Percentiles rank a stretch among this genome's conserved stretches.
These are phyloP conservation scores for Plantago coronopus DNA, from an alignment of 305 asterid species.

Conservation along the genomic window DNA sequence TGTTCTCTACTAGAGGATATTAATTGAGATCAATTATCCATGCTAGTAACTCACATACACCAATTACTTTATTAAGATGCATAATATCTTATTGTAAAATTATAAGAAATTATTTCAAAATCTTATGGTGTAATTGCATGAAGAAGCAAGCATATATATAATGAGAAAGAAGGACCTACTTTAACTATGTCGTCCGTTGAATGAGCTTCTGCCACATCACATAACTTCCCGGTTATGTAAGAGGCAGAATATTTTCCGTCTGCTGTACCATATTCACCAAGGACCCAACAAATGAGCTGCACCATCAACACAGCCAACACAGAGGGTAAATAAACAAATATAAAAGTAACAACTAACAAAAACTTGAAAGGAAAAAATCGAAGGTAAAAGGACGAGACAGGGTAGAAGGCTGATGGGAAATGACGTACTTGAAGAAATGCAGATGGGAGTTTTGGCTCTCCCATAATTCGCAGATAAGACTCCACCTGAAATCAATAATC, in stretches of 20 bases:
- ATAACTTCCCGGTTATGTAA: conserved; percentile 83
- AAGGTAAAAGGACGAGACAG: conserved; percentile 11
- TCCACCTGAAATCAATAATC: conserved; percentile 68
- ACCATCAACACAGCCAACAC: neutral
- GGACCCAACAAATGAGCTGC: conserved; percentile 97
- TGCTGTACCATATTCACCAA: conserved; percentile 97
- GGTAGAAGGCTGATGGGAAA: conserved; percentile 17
- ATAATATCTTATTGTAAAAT: neutral
- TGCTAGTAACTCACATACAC: too few relatives aligned
- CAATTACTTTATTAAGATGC: too few relatives aligned
- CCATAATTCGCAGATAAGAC: conserved; percentile 80
- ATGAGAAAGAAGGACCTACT: conserved; percentile 39
- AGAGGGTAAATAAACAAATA: neutral
- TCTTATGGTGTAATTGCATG: conserved; percentile 8
- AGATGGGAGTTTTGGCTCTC: conserved; percentile 95
- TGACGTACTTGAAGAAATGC: conserved; percentile 82
- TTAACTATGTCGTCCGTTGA: conserved; percentile 83
- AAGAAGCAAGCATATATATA: neutral
- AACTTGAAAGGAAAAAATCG: neutral
- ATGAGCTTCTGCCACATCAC: conserved; percentile 92
- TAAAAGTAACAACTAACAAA: conserved; percentile 6
- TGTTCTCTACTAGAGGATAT: too few relatives aligned
- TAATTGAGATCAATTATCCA: too few relatives aligned
- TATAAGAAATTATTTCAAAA: conserved; percentile 13
- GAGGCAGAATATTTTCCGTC: conserved; percentile 93